Evolutionary conservation across 2,329 filamentous ascomycete species (phyloP).

Genomic region (Fonsecaea multimorphosa): DNA sequence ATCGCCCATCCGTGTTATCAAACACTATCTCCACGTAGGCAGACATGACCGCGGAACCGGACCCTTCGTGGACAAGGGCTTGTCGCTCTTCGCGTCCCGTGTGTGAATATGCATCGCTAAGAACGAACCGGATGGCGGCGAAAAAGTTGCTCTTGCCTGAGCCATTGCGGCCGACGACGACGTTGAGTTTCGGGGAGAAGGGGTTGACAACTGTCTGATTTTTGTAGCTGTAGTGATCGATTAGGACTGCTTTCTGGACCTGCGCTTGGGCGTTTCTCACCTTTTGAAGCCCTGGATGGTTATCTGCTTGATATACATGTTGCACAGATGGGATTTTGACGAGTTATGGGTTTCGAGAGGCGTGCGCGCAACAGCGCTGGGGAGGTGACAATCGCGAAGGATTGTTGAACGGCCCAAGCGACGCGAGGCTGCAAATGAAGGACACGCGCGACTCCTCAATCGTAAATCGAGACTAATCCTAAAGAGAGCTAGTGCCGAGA

Average conservation of each 20-base stretch:
- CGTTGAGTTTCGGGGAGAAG: conserved; percentile 96
- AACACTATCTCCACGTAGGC: conserved; percentile 99
- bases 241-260: conserved; percentile 5
- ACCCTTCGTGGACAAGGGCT: conserved; percentile 95
- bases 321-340: conserved; percentile 40
- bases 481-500: background rate
- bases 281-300: conserved; percentile 99
- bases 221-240: conserved; percentile 75
- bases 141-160: conserved; percentile 99
- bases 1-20: conserved; percentile 95
- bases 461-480: background rate
- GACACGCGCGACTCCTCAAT: background rate
- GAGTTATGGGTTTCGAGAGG: background rate
- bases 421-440: background rate
- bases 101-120: conserved; percentile 96
- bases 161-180: conserved; percentile 98
- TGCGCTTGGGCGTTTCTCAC: conserved; percentile 55
- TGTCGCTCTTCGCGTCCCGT: conserved; percentile 96
- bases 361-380: background rate
- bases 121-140: conserved; percentile 95
- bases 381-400: background rate
- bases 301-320: conserved; percentile 99
- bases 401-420: background rate
- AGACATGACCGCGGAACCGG: conserved; percentile 96
- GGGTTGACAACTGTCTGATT: conserved; percentile 98